Evolutionary conservation across 2,329 filamentous ascomycete species (phyloP), one percentile per base, ranked within the genome.

Genomic region (Alternaria incomplexa): DNA sequence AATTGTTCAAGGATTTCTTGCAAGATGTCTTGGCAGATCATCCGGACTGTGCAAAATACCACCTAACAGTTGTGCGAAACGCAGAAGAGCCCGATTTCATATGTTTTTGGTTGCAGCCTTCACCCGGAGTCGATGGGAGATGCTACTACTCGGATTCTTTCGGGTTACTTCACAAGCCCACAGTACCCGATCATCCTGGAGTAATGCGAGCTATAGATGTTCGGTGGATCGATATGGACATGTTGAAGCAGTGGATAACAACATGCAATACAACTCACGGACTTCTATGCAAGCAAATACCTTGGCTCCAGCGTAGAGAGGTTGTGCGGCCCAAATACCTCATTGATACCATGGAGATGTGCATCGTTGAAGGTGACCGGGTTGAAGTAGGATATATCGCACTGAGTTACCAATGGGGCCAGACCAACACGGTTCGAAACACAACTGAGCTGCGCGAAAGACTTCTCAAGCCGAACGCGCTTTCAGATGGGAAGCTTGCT

Each of bases 401-500:
- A 22, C 2, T 45, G 43, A 20, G 43, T 22, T 45, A 45, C 17
- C 43, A 45, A 13, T 45, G 43, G 43, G 17, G 36, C 15, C 15
- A 40, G 43, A 8, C 17, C 0, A 45, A 22, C 6, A 20, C 20
- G 0, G 0, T 45, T 13, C 12, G 43, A 45, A 45, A 45, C 9
- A 45, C 17, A 2, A 22, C 11, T 13, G 10, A 3, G 12, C 0
- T 45, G 0, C 12, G 10, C 6, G 43, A 22, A 45, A 45, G 43
- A 20, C 43, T 45, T 3, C 0, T 22, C 6, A 22, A 7, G 10
- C 17, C 43, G 5, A 1, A 0, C 1, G 1, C 43, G 0, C 20
- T 45, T 13, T 20, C 43, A 46, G 11, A 23, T 2, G 0, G 36
- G 36, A 3, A 40, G 1, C n/a, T 40, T 3, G 36, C n/a, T 40